A percentile compares a stretch with the other conserved stretches of the same genome.
These are phyloP conservation scores for Citropsis articulata DNA, from an alignment of 345 rosid genomes.

Conservation along the genomic window DNA sequence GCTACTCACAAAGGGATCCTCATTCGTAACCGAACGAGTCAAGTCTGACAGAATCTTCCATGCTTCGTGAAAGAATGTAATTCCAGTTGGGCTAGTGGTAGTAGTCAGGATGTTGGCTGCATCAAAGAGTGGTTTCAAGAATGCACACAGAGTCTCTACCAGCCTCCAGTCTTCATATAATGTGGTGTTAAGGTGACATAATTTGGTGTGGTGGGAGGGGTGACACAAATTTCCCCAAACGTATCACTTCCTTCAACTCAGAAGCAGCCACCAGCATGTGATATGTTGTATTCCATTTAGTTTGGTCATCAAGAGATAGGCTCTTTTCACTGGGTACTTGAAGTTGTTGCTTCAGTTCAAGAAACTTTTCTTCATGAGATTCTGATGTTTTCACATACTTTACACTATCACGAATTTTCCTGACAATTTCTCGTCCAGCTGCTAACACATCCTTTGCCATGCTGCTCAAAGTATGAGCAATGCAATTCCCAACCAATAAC, in stretches of 20 bases:
- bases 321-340: conserved; percentile 74
- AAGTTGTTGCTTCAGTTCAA: conserved; percentile 85
- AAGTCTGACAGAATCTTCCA: conserved; percentile 87
- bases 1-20: conserved; percentile 53
- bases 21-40: conserved; percentile 45
- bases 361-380: conserved; percentile 80
- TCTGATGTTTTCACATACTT: conserved; percentile 85
- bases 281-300: conserved; percentile 81
- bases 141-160: conserved; percentile 62
- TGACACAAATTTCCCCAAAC: too few relatives aligned
- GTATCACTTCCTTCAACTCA: conserved; percentile 80
- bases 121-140: conserved; percentile 73
- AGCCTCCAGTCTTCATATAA: conserved; percentile 71
- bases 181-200: too few relatives aligned
- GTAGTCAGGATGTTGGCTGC: conserved; percentile 58
- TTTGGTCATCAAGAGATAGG: conserved; percentile 67
- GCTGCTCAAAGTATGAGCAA: conserved; percentile 52
- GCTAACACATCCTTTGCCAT: conserved; percentile 59
- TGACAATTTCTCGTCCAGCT: conserved; percentile 50
- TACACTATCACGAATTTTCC: conserved; percentile 76
- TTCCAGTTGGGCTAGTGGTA: conserved; percentile 45
- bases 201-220: too few relatives aligned
- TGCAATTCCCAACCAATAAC: conserved; percentile 64
- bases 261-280: conserved; percentile 83
- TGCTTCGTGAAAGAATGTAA: conserved; percentile 71